Evolutionary conservation across 2,329 filamentous ascomycete genomes (phyloP).

Genomic region (Ascochyta koolunga): DNA sequence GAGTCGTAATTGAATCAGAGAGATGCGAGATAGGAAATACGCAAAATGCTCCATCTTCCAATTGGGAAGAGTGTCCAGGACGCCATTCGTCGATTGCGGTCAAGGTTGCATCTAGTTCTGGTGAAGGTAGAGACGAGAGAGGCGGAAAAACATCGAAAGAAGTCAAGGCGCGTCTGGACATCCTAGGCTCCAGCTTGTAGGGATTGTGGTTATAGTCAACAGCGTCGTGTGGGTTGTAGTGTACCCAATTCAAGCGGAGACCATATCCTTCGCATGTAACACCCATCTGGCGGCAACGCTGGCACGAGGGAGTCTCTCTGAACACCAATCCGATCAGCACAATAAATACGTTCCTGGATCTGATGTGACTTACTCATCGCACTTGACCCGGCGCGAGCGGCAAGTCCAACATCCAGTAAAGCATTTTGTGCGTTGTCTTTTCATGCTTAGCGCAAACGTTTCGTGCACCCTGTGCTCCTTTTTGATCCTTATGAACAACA

Average conservation of each 20-base stretch:
- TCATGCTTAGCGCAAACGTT: slow-evolving; percentile 3
- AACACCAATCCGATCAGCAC: not conserved
- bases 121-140: not conserved
- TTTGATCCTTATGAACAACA: no score
- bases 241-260: slow-evolving; percentile 16
- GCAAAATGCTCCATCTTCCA: slow-evolving; percentile 9
- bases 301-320: slow-evolving; percentile 10
- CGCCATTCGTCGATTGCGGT: slow-evolving; percentile 12
- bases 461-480: not conserved
- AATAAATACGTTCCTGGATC: not conserved
- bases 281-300: slow-evolving; percentile 11
- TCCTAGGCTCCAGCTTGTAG: not conserved
- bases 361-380: slow-evolving; percentile 16
- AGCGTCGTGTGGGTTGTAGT: slow-evolving; percentile 7
- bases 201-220: not conserved
- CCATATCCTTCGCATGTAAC: slow-evolving; percentile 16
- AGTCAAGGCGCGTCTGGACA: slow-evolving; percentile 4
- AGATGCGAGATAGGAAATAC: slow-evolving; percentile 6
- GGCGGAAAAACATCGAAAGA: not conserved
- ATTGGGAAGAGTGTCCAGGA: not conserved
- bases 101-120: slow-evolving; percentile 8
- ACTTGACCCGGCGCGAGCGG: slow-evolving; percentile 19
- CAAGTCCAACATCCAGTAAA: slow-evolving; percentile 25
- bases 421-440: slow-evolving; percentile 13
- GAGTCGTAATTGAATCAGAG: not conserved